A percentile compares a stretch with the other conserved stretches of the same genome.
Conservation (phyloP, 768 basidiomycete genomes). For the Tephrocybe sp. region DNA sequence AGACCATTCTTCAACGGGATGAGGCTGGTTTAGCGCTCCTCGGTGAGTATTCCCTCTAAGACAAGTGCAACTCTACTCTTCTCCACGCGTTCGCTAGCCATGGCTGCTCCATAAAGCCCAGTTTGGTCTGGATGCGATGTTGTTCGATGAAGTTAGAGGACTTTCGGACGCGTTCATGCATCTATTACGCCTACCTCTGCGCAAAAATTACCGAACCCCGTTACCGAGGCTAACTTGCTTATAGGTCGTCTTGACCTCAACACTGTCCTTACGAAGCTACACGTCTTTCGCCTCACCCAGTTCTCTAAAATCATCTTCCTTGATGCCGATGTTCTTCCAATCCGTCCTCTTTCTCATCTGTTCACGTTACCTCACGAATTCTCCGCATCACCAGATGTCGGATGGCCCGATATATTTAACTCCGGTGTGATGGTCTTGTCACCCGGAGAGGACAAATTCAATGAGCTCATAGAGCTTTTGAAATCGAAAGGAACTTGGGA, state of each 20-base stretch:
- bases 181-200: too few species aligned
- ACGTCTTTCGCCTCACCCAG: slow-evolving; percentile 89
- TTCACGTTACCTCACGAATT: slow-evolving; percentile 83
- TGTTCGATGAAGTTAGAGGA: neutral
- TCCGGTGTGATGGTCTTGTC: slow-evolving; percentile 90
- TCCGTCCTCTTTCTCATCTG: slow-evolving; percentile 89
- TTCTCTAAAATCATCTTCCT: slow-evolving; percentile 88
- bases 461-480: slow-evolving; percentile 67
- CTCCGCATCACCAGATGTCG: slow-evolving; percentile 93
- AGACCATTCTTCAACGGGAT: slow-evolving; percentile 75
- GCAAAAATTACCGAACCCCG: neutral
- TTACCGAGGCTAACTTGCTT: slow-evolving; percentile 9
- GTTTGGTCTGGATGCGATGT: neutral
- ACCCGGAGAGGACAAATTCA: slow-evolving; percentile 83
- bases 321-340: slow-evolving; percentile 89
- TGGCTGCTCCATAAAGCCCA: neutral
- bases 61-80: neutral
- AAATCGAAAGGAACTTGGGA: slow-evolving; percentile 89
- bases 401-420: slow-evolving; percentile 99
- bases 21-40: slow-evolving; percentile 71
- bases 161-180: slow-evolving; percentile 5
- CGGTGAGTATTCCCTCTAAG: slow-evolving; percentile 52
- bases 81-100: slow-evolving; percentile 10
- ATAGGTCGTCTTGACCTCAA: slow-evolving; percentile 92
- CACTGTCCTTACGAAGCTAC: slow-evolving; percentile 94